Percentiles rank a stretch among this genome's conserved stretches.
phyloP scores from a whole-genome alignment of 2,329 filamentous ascomycete species.

The Byssoonygena ceratinophila region DNA sequence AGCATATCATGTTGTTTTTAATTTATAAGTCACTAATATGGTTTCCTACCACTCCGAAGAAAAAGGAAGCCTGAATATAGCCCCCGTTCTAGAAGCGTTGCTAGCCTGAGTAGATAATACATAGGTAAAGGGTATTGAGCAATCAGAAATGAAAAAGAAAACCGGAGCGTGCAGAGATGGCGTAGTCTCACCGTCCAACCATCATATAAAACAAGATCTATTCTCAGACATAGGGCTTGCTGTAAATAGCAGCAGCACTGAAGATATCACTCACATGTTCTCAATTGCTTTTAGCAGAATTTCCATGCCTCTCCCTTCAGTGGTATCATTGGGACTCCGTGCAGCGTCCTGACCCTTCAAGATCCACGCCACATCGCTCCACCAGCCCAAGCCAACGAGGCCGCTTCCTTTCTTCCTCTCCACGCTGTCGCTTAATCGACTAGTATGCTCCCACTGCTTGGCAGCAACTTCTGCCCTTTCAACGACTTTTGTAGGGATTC shows the following conservation, averaged over 20 bases:
- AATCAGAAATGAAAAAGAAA: not conserved
- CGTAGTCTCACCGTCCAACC: not conserved
- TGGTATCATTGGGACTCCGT: conserved; percentile 26
- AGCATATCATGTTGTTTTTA: no score
- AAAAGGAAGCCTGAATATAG: not conserved
- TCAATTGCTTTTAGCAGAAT: conserved; percentile 49
- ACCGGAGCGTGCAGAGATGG: not conserved
- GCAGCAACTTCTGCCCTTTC: conserved; percentile 80
- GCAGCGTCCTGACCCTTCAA: conserved; percentile 44
- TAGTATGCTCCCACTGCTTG: conserved; percentile 89
- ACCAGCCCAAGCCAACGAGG: conserved; percentile 71
- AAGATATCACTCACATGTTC: conserved; percentile 34
- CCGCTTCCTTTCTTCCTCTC: conserved; percentile 68
- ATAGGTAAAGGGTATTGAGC: not conserved
- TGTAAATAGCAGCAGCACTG: not conserved
- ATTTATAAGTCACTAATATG: no score
- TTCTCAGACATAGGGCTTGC: not conserved
- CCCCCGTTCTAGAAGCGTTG: not conserved
- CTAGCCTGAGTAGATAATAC: not conserved
- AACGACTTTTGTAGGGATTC: conserved; percentile 73
- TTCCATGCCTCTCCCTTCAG: conserved; percentile 44
- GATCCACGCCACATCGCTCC: conserved; percentile 77
- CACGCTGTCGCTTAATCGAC: conserved; percentile 74
- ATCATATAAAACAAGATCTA: not conserved
- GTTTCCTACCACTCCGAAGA: not conserved